A percentile compares a stretch with the other conserved stretches of the same genome.
These are phyloP conservation scores for Phellopilus nigrolimitatus DNA, from an alignment of 1,284 basidiomycete species.

Conservation along the genomic window DNA sequence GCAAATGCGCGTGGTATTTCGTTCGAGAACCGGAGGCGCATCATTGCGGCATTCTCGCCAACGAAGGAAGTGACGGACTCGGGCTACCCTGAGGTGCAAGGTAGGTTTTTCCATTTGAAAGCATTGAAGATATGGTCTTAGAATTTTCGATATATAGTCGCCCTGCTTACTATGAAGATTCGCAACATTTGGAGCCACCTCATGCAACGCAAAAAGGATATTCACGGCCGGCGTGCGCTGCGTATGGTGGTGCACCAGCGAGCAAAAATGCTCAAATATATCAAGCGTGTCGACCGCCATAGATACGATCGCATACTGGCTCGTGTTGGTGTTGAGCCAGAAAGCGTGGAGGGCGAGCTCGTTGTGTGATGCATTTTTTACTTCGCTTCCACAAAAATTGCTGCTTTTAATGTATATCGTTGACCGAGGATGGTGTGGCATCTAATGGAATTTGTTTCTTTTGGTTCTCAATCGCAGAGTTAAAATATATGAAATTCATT, in stretches of 20 bases:
- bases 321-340: conserved; percentile 73
- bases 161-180: conserved; percentile 82
- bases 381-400: neutral
- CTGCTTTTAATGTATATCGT: neutral
- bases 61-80: conserved; percentile 64
- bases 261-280: conserved; percentile 80
- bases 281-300: conserved; percentile 60
- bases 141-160: conserved; percentile 47
- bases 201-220: conserved; percentile 65
- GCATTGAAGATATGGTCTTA: conserved; percentile 13
- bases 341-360: conserved; percentile 87
- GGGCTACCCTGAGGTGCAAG: conserved; percentile 85
- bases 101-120: conserved; percentile 39
- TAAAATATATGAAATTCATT: too few relatives aligned
- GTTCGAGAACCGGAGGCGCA: conserved; percentile 79
- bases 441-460: too few relatives aligned
- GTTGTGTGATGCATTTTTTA: conserved; percentile 39
- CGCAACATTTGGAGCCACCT: conserved; percentile 80
- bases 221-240: conserved; percentile 72
- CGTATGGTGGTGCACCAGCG: conserved; percentile 77
- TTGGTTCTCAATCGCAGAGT: too few relatives aligned
- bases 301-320: conserved; percentile 74
- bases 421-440: neutral
- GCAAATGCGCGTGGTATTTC: conserved; percentile 82
- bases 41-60: conserved; percentile 77